These are phyloP conservation scores for Taiozyma sp. DNA, from an alignment of 1,139 yeast species.

Conservation along the genomic window DNA sequence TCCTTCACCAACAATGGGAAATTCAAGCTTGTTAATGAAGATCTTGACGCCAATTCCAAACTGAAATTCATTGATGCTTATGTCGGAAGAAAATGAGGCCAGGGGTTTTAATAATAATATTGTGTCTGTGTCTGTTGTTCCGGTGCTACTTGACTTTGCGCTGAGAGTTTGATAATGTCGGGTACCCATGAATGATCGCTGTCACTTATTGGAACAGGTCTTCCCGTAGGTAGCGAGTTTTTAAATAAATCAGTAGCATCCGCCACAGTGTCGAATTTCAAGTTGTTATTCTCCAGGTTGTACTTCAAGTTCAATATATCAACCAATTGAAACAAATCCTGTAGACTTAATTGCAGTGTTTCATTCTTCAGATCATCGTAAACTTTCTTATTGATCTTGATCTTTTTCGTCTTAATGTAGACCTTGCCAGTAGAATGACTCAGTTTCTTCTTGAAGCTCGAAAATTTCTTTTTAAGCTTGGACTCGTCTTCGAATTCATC, in stretches of 20 bases:
- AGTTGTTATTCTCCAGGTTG: constrained; percentile 19
- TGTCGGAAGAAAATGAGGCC: constrained; percentile 6
- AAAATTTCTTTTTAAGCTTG: constrained; percentile 15
- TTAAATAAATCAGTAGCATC: constrained; percentile 7
- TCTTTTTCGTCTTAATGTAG: constrained; percentile 5
- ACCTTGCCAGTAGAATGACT: constrained; percentile 1
- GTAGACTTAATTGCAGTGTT: constrained; percentile 7
- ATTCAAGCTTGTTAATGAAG: constrained; percentile 32
- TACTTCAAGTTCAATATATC: constrained; percentile 17
- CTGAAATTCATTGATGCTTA: constrained; percentile 29
- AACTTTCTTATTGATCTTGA: constrained; percentile 11
- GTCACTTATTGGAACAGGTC: constrained; percentile 18
- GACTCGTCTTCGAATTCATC: constrained; percentile 10
- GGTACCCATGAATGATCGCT: constrained; percentile 16
- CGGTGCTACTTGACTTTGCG: neutral
- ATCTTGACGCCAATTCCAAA: constrained; percentile 29
- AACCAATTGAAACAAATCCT: constrained; percentile 12
- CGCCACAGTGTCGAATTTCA: constrained; percentile 16
- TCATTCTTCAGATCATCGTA: constrained; percentile 3
- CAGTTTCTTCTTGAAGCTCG: constrained; percentile 13
- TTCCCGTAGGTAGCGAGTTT: constrained; percentile 19
- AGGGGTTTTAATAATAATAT: constrained; percentile 8
- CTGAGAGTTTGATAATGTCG: neutral
- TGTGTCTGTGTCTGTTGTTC: constrained; percentile 2
- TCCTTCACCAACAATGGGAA: constrained; percentile 35